Conservation (phyloP, 306 rosid genomes). For the Canavalia gladiata region DNA sequence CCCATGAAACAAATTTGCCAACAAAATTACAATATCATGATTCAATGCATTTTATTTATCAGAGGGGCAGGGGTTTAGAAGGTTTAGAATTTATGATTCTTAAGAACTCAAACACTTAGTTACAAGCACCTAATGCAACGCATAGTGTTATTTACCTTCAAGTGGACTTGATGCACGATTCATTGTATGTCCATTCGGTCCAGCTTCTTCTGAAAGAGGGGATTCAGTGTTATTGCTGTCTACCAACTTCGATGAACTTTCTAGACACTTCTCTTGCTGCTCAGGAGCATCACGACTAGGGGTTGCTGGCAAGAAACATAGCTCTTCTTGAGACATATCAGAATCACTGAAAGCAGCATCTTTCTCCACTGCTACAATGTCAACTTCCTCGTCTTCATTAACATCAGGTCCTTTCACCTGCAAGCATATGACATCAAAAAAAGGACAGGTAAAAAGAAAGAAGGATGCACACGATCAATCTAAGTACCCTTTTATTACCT, state of each 20-base stretch:
- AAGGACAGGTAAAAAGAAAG: background rate
- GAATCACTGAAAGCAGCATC: slow-evolving; percentile 90
- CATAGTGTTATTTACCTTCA: slow-evolving; percentile 69
- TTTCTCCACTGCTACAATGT: slow-evolving; percentile 80
- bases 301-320: slow-evolving; percentile 89
- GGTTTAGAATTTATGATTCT: slow-evolving; percentile 6
- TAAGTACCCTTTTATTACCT: slow-evolving; percentile 58
- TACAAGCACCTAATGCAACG: slow-evolving; percentile 18
- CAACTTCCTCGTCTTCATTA: slow-evolving; percentile 90
- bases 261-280: slow-evolving; percentile 75
- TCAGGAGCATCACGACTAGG: slow-evolving; percentile 74
- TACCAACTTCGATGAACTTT: slow-evolving; percentile 74
- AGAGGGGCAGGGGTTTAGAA: background rate
- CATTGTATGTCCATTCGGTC: slow-evolving; percentile 72
- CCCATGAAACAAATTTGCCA: slow-evolving; percentile 5
- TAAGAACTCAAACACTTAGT: slow-evolving; percentile 19
- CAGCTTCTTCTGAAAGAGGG: slow-evolving; percentile 90
- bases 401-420: slow-evolving; percentile 85
- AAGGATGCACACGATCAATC: slow-evolving; percentile 21
- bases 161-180: slow-evolving; percentile 81
- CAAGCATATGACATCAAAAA: slow-evolving; percentile 41
- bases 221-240: slow-evolving; percentile 92
- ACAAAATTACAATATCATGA: background rate
- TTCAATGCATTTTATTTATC: background rate
- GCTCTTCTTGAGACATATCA: slow-evolving; percentile 87